Percentiles rank a stretch among this genome's conserved stretches.
These are phyloP conservation scores for Penicillium bialowiezense DNA, from an alignment of 495 filamentous ascomycete genomes.

Conservation along the genomic window DNA sequence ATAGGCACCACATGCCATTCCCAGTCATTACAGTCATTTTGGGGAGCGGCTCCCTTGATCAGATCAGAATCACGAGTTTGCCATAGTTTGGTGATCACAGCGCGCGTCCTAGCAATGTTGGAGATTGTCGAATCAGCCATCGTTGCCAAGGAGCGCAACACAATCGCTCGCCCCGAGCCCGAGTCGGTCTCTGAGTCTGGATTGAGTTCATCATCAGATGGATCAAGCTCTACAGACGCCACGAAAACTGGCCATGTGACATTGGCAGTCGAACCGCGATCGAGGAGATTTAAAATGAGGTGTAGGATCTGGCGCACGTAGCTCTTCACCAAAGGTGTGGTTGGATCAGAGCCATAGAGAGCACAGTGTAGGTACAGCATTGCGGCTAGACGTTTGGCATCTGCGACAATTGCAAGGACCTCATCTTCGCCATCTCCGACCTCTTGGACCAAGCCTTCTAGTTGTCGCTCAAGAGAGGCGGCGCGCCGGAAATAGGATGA, in stretches of 20 bases:
- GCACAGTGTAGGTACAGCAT: conserved; percentile 43
- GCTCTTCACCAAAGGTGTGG: conserved; percentile 32
- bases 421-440: conserved; percentile 30
- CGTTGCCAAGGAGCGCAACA: conserved; percentile 37
- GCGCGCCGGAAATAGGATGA: conserved; percentile 27
- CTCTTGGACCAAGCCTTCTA: conserved; percentile 36
- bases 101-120: conserved; percentile 40
- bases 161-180: conserved; percentile 34
- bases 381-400: conserved; percentile 42
- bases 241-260: conserved; percentile 48
- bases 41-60: conserved; percentile 19
- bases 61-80: conserved; percentile 40
- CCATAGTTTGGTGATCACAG: conserved; percentile 43
- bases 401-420: conserved; percentile 31
- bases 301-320: conserved; percentile 37
- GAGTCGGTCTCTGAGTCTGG: conserved; percentile 12
- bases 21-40: conserved; percentile 36
- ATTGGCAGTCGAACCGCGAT: conserved; percentile 26
- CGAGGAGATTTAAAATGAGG: conserved; percentile 33
- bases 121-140: conserved; percentile 42
- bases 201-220: conserved; percentile 37
- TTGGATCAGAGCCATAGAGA: conserved; percentile 36
- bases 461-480: conserved; percentile 26
- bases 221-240: conserved; percentile 43
- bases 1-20: conserved; percentile 42